phyloP scores from a whole-genome alignment of 768 basidiomycete species.

The Termitomyces sp. region DNA sequence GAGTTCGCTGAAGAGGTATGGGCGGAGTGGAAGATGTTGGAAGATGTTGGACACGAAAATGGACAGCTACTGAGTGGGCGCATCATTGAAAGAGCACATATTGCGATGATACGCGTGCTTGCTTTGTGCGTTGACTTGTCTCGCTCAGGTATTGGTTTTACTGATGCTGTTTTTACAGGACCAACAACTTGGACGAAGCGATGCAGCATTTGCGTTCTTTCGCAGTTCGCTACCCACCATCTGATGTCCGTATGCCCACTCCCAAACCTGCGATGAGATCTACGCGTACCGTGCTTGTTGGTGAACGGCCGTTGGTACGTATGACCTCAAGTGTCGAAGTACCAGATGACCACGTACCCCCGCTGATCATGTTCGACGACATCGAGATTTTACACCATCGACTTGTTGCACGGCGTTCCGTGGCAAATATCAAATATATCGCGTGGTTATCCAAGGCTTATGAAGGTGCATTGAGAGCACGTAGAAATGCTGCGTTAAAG shows the following conservation, averaged over 20 bases:
- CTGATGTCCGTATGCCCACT: slow-evolving; percentile 32
- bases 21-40: slow-evolving; percentile 52
- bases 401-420: slow-evolving; percentile 39
- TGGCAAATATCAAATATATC: slow-evolving; percentile 56
- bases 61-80: slow-evolving; percentile 31
- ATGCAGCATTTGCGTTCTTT: slow-evolving; percentile 57
- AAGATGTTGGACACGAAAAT: slow-evolving; percentile 29
- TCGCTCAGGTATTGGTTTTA: background rate
- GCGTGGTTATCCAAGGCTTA: slow-evolving; percentile 74
- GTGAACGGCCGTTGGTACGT: slow-evolving; percentile 63
- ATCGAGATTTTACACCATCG: slow-evolving; percentile 76
- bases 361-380: slow-evolving; percentile 70
- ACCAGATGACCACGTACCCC: slow-evolving; percentile 76
- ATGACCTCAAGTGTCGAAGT: slow-evolving; percentile 52
- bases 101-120: slow-evolving; percentile 60
- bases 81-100: slow-evolving; percentile 62
- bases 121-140: slow-evolving; percentile 43
- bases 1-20: slow-evolving; percentile 60
- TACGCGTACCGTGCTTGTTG: slow-evolving; percentile 50
- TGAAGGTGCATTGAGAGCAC: slow-evolving; percentile 54
- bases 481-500: slow-evolving; percentile 48
- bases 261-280: slow-evolving; percentile 47
- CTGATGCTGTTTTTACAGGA: slow-evolving; percentile 25
- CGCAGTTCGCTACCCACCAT: slow-evolving; percentile 58
- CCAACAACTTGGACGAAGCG: slow-evolving; percentile 44